Evolutionary conservation across 495 filamentous ascomycete species (phyloP).

Genomic region (Neurospora sp.): DNA sequence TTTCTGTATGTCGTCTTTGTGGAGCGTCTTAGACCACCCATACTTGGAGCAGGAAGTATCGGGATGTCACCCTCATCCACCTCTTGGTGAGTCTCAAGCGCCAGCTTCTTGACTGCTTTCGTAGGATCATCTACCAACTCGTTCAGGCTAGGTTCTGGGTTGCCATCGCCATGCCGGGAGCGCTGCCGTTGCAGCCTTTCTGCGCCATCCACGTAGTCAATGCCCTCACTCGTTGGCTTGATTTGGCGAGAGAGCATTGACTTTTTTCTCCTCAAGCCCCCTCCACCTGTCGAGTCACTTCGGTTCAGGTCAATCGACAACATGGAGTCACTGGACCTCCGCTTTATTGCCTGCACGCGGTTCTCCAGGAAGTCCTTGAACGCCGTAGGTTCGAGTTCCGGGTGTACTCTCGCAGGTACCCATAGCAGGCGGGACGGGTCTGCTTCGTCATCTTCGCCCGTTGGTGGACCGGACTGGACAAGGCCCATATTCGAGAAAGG

Average conservation of each 20-base stretch:
- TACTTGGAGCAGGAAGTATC: conserved; percentile 71
- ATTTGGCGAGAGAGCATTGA: conserved; percentile 94
- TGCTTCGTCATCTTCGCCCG: conserved; percentile 69
- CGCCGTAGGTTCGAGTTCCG: conserved; percentile 88
- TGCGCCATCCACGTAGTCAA: conserved; percentile 74
- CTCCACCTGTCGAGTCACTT: conserved; percentile 36
- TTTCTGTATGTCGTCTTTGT: conserved; percentile 86
- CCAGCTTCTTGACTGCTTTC: conserved; percentile 57
- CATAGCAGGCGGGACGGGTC: conserved; percentile 85
- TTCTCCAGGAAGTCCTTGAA: conserved; percentile 96
- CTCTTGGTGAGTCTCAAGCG: conserved; percentile 31
- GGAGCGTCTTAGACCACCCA: conserved; percentile 74
- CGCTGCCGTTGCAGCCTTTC: conserved; percentile 70
- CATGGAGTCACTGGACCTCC: conserved; percentile 64
- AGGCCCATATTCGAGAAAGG: conserved; percentile 56
- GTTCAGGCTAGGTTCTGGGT: conserved; percentile 56
- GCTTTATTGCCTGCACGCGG: conserved; percentile 76
- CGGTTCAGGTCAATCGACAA: conserved; percentile 57
- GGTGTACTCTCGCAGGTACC: conserved; percentile 91
- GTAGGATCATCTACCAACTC: conserved; percentile 71
- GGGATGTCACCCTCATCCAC: conserved; percentile 60
- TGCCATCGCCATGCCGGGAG: conserved; percentile 44
- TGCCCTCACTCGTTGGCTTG: conserved; percentile 54
- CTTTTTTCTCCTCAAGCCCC: conserved; percentile 72
- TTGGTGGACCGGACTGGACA: conserved; percentile 62